phyloP scores from a whole-genome alignment of 2,329 filamentous ascomycete species.

The Rhinocladiella mackenziei region DNA sequence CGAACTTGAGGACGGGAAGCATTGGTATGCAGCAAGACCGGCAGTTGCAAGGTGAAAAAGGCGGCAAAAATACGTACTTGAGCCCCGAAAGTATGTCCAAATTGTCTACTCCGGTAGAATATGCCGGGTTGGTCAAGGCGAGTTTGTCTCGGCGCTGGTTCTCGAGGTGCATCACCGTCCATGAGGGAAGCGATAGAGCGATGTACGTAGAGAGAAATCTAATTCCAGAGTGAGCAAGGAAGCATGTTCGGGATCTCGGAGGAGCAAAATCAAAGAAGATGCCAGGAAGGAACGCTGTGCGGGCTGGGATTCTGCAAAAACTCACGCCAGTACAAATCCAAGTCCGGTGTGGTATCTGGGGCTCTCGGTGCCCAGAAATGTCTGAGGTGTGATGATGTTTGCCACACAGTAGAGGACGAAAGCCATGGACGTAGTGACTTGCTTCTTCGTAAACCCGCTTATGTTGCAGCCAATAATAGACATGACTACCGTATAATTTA shows the following conservation, averaged over 20 bases:
- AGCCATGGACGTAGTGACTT: constrained; percentile 12
- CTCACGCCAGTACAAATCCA: neutral
- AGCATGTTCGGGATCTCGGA: too few species aligned
- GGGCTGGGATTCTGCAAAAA: neutral
- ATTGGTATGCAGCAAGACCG: too few species aligned
- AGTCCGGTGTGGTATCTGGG: constrained; percentile 26
- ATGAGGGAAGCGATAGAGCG: neutral
- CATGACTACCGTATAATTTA: constrained; percentile 13
- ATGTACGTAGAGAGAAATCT: neutral
- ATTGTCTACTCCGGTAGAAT: neutral
- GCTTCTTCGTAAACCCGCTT: constrained; percentile 26
- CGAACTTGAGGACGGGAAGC: too few species aligned
- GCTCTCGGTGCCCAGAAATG: constrained; percentile 33
- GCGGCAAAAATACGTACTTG: too few species aligned
- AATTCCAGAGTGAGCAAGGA: neutral
- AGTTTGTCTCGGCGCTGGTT: constrained; percentile 1
- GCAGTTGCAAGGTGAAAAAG: too few species aligned
- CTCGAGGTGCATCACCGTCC: neutral
- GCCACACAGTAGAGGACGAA: constrained; percentile 22
- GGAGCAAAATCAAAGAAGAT: too few species aligned
- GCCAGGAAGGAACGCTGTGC: too few species aligned
- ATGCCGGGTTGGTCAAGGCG: constrained; percentile 1
- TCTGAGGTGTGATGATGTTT: constrained; percentile 35
- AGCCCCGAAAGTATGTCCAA: neutral
- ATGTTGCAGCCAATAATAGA: constrained; percentile 16